Conservation (phyloP, 2,329 filamentous ascomycete genomes). For the Colletotrichum melonis region DNA sequence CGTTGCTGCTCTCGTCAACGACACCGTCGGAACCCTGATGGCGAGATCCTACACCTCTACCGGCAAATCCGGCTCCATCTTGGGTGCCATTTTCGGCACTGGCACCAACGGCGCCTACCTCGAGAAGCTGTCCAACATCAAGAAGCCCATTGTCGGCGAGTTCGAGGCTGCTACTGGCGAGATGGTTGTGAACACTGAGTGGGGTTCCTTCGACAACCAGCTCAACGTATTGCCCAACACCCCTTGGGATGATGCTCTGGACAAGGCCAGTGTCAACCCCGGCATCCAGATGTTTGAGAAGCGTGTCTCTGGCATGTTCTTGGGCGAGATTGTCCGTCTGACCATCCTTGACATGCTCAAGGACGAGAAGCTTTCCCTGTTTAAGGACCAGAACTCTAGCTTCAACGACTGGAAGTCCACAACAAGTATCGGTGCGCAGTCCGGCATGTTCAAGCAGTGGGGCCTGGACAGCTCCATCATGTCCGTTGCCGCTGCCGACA, state of each 20-base stretch:
- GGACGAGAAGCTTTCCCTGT: constrained; percentile 74
- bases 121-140: constrained; percentile 88
- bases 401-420: constrained; percentile 77
- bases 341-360: constrained; percentile 79
- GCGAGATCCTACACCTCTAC: constrained; percentile 94
- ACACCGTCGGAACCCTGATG: constrained; percentile 98
- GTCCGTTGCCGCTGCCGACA: constrained; percentile 86
- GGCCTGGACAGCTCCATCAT: constrained; percentile 92
- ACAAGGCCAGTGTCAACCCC: constrained; percentile 86
- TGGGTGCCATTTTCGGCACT: constrained; percentile 98
- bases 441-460: constrained; percentile 82
- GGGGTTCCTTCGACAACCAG: constrained; percentile 97
- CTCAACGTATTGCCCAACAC: constrained; percentile 90
- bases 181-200: constrained; percentile 99
- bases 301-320: constrained; percentile 96
- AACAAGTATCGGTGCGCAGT: constrained; percentile 73
- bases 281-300: constrained; percentile 99
- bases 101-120: constrained; percentile 98
- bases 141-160: constrained; percentile 77
- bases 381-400: constrained; percentile 80
- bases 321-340: constrained; percentile 91
- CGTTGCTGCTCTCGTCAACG: constrained; percentile 96
- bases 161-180: constrained; percentile 86
- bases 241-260: constrained; percentile 82
- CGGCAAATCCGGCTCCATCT: constrained; percentile 84